Base-by-base conservation (phyloP, 2,329 filamentous ascomycete genomes). In the Claviceps digitariae region DNA sequence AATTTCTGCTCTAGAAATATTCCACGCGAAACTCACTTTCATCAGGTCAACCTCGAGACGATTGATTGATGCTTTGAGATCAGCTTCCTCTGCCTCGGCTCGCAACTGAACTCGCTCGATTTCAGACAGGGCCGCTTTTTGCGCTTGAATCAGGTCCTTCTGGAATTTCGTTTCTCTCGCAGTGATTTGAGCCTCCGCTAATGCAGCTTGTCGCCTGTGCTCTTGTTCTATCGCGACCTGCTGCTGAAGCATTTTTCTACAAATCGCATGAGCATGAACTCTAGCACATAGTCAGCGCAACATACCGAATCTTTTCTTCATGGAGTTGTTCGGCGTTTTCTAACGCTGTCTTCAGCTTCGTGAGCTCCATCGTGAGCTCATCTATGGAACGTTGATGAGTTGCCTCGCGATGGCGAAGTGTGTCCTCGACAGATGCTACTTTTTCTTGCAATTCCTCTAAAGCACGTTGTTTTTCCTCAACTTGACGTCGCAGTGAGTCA, bases 401-500 rank as follows among this genome's bases (percentile, higher is more conserved):
- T 7, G 82, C 79, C 61, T 86, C 81, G 62, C 90, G 86, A 61
- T 90, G 85, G 20, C 84, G 81, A 20, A 87, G 66, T 53, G 76
- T 73, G n/a, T 71, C 71, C 52, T 75, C 69, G 12, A 82, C 66
- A 4, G 73, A 70, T 9, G 73, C 66, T 5, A 74, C 61, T 41
- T 74, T 70, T 12, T 70, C 67, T 48, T 77, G 71, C 1, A 69
- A 66, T 41, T 76, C 72, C 55, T 77, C 70, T 27, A 83, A 61
- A 1, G 69, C 65, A 34, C 68, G 68, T 23, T 82, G 82, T 57
- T 84, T 88, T 55, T 91, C 84, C 55, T 86, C 83, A 1, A 95
- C 68, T 64, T 96, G 85, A 4, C 76, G 76, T 50, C 88, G 82
- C 34, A 98, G 73, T 1, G 86, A 84, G 66, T 98, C 93, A 3